Percentiles rank a stretch among this genome's conserved stretches.
phyloP scores from a whole-genome alignment of 2,329 filamentous ascomycete species.

The Stagonosporopsis cucurbitacearum region DNA sequence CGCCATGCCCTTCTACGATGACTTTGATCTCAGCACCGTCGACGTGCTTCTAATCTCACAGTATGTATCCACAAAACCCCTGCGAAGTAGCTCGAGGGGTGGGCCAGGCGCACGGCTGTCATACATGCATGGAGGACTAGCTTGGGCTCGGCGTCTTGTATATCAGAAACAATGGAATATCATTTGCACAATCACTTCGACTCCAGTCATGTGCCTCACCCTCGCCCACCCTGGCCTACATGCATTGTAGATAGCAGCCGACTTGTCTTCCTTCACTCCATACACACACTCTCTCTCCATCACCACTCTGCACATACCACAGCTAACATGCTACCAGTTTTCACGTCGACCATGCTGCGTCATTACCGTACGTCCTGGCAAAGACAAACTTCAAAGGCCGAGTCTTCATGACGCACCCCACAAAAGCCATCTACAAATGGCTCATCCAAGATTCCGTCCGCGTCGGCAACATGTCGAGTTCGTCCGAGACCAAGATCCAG shows the following conservation, averaged over 20 bases:
- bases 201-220: slow-evolving; percentile 44
- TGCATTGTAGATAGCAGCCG: slow-evolving; percentile 34
- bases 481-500: slow-evolving; percentile 66
- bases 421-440: slow-evolving; percentile 99
- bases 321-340: slow-evolving; percentile 68
- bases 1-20: slow-evolving; percentile 94
- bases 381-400: slow-evolving; percentile 98
- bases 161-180: slow-evolving; percentile 52
- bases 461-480: slow-evolving; percentile 73
- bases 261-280: background rate
- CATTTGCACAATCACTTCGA: slow-evolving; percentile 46
- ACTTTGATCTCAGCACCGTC: slow-evolving; percentile 96
- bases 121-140: slow-evolving; percentile 30
- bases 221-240: slow-evolving; percentile 19
- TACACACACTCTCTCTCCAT: background rate
- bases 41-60: slow-evolving; percentile 98
- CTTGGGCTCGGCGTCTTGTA: slow-evolving; percentile 40
- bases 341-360: slow-evolving; percentile 97
- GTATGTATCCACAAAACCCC: slow-evolving; percentile 68
- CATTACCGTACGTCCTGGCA: slow-evolving; percentile 94
- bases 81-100: slow-evolving; percentile 12
- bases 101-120: slow-evolving; percentile 42
- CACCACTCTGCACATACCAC: background rate
- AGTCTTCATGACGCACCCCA: slow-evolving; percentile 99
- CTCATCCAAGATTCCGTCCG: slow-evolving; percentile 96